Evolutionary conservation across 495 filamentous ascomycete genomes (phyloP), one percentile per base, ranked within the genome.

Genomic region (Rhypophila decipiens): DNA sequence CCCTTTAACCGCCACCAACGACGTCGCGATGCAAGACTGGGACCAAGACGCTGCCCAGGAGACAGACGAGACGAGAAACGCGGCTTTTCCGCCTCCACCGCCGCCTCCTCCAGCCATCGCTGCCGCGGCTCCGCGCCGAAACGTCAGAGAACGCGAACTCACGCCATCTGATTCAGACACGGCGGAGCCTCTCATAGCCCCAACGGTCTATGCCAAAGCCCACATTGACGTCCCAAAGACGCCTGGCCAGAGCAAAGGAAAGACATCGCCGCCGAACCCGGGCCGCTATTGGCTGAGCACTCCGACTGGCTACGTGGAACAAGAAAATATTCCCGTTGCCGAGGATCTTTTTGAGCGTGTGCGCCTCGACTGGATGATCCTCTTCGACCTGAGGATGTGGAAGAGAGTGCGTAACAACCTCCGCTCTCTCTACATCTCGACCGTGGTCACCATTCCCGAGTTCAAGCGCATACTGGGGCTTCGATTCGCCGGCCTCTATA

Each of bases 381-480:
- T 99, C n/a, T 99, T 91, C 64, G 93, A 99, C 59, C 69, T 99
- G 33, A 71, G 93, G 44, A 73, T 99, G 67, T 99, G 93, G 93
- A 99, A 99, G 70, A 90, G 88, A 60, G 82, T 89, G 7, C 82
- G 93, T 12, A 87, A 88, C 35, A 85, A 95, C 55, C 73, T 99
- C 42, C 85, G 94, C 11, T 88, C 95, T 50, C 77, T 99, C 5
- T 96, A 96, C 63, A 95, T 99, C 55, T 88, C 86, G 29, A 97
- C 94, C 9, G 90, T 97, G 17, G 88, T 99, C 35, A 87, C 87
- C 7, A 87, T 96, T 44, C 91, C 91, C 9, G 75, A 90, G 53
- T 97, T 97, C 77, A 99, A 97, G 71, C 83, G 94, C n/a, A 80
- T 99, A 22, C 76, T 99, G 46, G 90, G 90, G 9, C 71, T 99